Percentiles rank a stretch among this genome's conserved stretches.
These are phyloP conservation scores for Psophocarpus tetragonolobus DNA, from an alignment of 306 rosid species.

Conservation along the genomic window DNA sequence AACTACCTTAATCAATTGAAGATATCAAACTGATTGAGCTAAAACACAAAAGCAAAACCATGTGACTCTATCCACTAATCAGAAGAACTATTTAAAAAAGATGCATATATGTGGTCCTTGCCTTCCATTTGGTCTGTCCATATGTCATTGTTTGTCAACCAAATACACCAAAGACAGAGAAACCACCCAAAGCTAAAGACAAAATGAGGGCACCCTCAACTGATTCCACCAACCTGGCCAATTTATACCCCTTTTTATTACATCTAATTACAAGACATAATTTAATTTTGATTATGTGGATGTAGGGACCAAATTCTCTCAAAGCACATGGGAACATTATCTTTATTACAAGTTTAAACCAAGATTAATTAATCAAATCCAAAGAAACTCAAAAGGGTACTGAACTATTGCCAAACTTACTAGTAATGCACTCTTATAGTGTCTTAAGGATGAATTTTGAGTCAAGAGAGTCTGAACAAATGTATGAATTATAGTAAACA, in stretches of 20 bases:
- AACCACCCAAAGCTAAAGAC: conserved; percentile 80
- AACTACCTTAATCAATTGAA: conserved; percentile 45
- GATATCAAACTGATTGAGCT: conserved; percentile 28
- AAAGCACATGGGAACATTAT: conserved; percentile 57
- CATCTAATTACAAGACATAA: conserved; percentile 32
- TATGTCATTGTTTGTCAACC: conserved; percentile 63
- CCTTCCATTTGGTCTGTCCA: conserved; percentile 50
- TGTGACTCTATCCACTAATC: conserved; percentile 53
- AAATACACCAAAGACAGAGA: conserved; percentile 59
- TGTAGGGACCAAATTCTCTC: conserved; percentile 46
- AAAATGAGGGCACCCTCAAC: conserved; percentile 57
- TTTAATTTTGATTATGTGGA: conserved; percentile 36
- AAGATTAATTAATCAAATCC: conserved; percentile 18
- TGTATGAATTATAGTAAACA: too few relatives aligned
- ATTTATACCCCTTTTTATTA: conserved; percentile 38
- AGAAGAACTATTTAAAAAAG: conserved; percentile 34
- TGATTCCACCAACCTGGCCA: conserved; percentile 68
- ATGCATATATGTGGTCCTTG: conserved; percentile 57
- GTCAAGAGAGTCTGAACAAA: too few relatives aligned
- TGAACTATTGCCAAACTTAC: not conserved
- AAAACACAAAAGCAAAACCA: conserved; percentile 50
- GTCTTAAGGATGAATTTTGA: not conserved
- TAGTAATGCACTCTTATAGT: not conserved
- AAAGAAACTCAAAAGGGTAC: conserved; percentile 17
- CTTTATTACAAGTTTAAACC: conserved; percentile 32